Base-by-base conservation (phyloP, 208 protist species). In the Crithidia sp. region DNA sequence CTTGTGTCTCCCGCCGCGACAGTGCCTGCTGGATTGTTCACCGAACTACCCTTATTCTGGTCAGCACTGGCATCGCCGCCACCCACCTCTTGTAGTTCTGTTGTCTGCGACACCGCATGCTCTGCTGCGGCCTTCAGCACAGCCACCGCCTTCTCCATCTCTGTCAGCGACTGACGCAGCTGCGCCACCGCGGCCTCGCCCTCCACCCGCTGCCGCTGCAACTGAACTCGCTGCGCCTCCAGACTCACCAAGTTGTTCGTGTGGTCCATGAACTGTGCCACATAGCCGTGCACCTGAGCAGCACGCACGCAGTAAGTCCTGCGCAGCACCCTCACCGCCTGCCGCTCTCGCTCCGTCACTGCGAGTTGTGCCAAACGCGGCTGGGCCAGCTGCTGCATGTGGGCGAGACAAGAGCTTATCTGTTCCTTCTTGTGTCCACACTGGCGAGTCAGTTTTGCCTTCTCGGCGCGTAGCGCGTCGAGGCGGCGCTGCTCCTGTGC, bases 391-490 rank as follows among this genome's bases (percentile, higher is more conserved):
- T 60, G 59, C 19, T 73, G 65, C n/a, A 87, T 64, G 69, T 86
- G 74, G 2, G 17, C 43, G 17, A 68, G 41, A 37, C 63, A 52
- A 4, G 47, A 60, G 28, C 63, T 66, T 39, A 71, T 37, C 41
- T 71, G 60, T 13, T 61, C 73, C 16, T 68, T 67, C 39, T 79
- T 79, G 49, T 77, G 60, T 7, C 61, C 59, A 5, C 63, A 43
- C 17, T 67, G 68, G 6, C 74, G 69, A 14, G 66, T 49, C 28
- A 85, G 41, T 49, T 85, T 81, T 5, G 62, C 36, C 67, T 81
- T 77, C 67, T 90, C 86, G 16, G 65, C 67, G 2, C 67, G 81
- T 13, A 88, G 72, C 7, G 75, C 77, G 10, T 85, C 78, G 7
- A 87, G 67, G 3, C 71, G 77, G 50, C 63, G 77, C 7, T 63